A percentile compares a stretch with the other conserved stretches of the same genome.
These are phyloP conservation scores for Neurospora sp. DNA, from an alignment of 495 filamentous ascomycete species.

Conservation along the genomic window DNA sequence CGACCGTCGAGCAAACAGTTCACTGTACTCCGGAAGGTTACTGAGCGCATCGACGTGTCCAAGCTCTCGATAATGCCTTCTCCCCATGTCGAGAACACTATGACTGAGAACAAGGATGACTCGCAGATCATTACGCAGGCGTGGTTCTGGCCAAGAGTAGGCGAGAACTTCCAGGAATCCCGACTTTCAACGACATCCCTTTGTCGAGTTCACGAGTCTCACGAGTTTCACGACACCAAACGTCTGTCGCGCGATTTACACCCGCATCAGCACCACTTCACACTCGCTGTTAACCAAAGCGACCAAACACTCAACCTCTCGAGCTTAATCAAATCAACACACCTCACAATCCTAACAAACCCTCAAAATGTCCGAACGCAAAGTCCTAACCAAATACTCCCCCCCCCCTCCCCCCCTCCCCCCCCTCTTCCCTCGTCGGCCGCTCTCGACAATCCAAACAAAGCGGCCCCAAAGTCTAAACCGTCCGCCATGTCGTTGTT, in stretches of 20 bases:
- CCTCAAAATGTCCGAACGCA: too few relatives aligned
- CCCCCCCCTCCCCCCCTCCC: too few relatives aligned
- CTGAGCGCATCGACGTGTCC: constrained; percentile 48
- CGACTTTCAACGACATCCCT: background rate
- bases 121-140: constrained; percentile 61
- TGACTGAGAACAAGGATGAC: constrained; percentile 41
- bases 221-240: background rate
- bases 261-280: background rate
- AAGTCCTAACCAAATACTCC: too few relatives aligned
- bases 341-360: too few relatives aligned
- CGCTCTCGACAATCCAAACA: too few relatives aligned
- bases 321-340: background rate
- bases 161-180: constrained; percentile 57
- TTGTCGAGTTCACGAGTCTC: background rate
- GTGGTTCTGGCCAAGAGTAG: constrained; percentile 78
- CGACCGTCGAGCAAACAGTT: constrained; percentile 3
- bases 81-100: constrained; percentile 45
- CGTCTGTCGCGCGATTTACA: background rate
- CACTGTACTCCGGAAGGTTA: constrained; percentile 59
- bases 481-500: constrained; percentile 51
- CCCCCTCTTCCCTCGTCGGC: too few relatives aligned
- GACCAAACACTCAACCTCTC: background rate
- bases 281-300: background rate
- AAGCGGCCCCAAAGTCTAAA: too few relatives aligned
- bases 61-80: constrained; percentile 38